Evolutionary conservation across 1,284 basidiomycete species (phyloP).

Genomic region (Fistulina hepatica): DNA sequence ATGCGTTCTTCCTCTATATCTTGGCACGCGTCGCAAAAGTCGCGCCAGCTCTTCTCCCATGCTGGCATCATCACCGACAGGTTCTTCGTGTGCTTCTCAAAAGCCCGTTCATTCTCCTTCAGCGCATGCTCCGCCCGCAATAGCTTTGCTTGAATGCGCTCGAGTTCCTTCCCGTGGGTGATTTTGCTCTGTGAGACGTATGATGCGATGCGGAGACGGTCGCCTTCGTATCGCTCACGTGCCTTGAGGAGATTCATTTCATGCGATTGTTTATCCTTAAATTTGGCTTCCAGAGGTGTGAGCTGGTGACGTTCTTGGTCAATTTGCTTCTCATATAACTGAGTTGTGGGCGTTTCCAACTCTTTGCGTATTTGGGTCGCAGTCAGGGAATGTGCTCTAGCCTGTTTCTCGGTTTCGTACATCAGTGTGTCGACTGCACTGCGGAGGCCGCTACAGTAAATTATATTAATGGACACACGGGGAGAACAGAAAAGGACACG

Average conservation of each 20-base stretch:
- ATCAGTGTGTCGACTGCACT: constrained; percentile 47
- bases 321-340: constrained; percentile 39
- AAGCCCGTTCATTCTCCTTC: constrained; percentile 59
- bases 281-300: constrained; percentile 50
- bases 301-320: constrained; percentile 43
- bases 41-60: constrained; percentile 73
- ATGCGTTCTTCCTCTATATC: constrained; percentile 77
- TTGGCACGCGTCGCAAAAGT: constrained; percentile 65
- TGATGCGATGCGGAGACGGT: constrained; percentile 67
- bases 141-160: constrained; percentile 58
- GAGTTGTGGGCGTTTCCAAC: constrained; percentile 43
- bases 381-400: constrained; percentile 38
- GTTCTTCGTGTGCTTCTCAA: constrained; percentile 53
- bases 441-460: constrained; percentile 38
- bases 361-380: constrained; percentile 46
- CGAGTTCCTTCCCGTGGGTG: constrained; percentile 62
- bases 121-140: constrained; percentile 64
- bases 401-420: constrained; percentile 53
- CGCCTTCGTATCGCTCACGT: constrained; percentile 62
- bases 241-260: constrained; percentile 57
- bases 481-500: too few species aligned
- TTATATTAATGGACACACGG: not conserved
- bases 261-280: constrained; percentile 52
- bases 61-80: constrained; percentile 52
- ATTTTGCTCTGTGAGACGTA: constrained; percentile 64